phyloP scores from a whole-genome alignment of 2,329 filamentous ascomycete species.

The Epichloe hybrida region DNA sequence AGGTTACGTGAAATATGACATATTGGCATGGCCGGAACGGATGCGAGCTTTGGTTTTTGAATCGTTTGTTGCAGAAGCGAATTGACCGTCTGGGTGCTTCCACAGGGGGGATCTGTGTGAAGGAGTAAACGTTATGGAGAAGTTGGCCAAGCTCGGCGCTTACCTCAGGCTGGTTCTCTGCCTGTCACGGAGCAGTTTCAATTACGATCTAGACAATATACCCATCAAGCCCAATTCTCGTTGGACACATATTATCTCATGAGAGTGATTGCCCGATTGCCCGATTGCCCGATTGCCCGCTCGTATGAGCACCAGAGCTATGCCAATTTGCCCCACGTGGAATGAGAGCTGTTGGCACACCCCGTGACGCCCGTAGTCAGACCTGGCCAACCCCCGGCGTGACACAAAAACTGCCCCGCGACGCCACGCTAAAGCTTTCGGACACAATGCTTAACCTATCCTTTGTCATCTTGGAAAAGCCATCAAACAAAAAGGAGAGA shows the following conservation, averaged over 20 bases:
- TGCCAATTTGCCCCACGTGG: too few relatives aligned
- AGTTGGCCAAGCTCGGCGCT: neutral
- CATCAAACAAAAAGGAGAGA: neutral
- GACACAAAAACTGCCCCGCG: slow-evolving; percentile 3
- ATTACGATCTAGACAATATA: neutral
- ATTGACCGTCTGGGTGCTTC: neutral
- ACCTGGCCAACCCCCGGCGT: slow-evolving; percentile 1
- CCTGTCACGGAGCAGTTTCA: neutral
- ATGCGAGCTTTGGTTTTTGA: slow-evolving; percentile 1
- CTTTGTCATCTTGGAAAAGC: too few relatives aligned
- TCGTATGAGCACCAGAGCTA: neutral
- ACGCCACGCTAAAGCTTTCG: neutral
- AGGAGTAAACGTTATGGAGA: neutral
- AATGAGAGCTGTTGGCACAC: too few relatives aligned
- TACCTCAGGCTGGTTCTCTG: neutral
- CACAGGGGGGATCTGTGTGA: neutral
- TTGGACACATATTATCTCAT: neutral
- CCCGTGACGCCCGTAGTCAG: too few relatives aligned
- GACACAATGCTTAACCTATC: neutral
- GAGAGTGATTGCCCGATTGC: neutral
- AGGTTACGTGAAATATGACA: slow-evolving; percentile 10
- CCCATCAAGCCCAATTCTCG: neutral
- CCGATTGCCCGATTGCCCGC: too few relatives aligned
- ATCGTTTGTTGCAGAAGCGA: neutral
- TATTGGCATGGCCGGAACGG: slow-evolving; percentile 1